Conservation (phyloP, 2,329 filamentous ascomycete species). For the Alternaria hordeiaustralica region DNA sequence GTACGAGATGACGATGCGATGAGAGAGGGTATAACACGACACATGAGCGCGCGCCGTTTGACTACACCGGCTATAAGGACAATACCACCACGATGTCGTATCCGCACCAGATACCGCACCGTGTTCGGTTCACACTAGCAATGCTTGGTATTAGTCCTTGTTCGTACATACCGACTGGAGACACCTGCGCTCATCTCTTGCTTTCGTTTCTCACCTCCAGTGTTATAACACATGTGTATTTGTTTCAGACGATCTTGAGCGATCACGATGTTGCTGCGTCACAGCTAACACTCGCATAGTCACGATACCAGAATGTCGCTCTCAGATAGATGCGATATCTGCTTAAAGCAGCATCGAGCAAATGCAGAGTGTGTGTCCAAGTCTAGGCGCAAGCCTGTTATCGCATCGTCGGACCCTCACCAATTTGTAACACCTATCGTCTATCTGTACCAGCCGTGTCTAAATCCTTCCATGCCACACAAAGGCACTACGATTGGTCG, state of each 20-base stretch:
- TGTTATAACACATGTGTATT: neutral
- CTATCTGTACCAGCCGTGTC: neutral
- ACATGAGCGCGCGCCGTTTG: neutral
- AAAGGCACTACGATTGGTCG: neutral
- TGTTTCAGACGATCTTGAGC: neutral
- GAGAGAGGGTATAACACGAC: neutral
- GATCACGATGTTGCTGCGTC: neutral
- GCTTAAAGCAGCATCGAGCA: neutral
- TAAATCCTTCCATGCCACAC: neutral
- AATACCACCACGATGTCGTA: neutral
- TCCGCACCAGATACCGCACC: neutral
- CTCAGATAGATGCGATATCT: neutral
- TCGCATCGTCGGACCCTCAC: neutral
- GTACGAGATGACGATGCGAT: neutral
- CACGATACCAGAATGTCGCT: neutral
- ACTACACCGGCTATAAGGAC: neutral
- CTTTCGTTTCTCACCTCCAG: neutral
- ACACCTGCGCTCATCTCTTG: neutral
- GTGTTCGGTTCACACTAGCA: neutral
- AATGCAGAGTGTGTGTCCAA: neutral
- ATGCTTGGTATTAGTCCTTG: neutral
- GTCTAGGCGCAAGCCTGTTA: neutral
- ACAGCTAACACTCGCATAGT: neutral
- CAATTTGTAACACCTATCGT: neutral
- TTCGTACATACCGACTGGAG: neutral